Evolutionary conservation across 2,329 filamentous ascomycete genomes (phyloP).

Genomic region (Fusarium guadeloupense): DNA sequence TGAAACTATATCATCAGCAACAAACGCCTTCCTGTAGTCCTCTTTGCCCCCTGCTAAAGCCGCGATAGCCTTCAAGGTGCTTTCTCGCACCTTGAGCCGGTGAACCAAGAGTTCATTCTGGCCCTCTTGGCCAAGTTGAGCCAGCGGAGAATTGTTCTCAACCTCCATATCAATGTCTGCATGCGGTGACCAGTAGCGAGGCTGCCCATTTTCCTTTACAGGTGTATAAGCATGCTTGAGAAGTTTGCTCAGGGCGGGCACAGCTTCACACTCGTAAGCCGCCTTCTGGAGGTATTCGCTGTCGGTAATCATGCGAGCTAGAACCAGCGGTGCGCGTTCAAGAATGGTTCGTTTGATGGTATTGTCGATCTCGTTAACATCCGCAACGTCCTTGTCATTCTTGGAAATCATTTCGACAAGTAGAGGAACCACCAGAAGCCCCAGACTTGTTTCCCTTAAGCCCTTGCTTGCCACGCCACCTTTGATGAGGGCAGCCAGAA

Average conservation of each 20-base stretch:
- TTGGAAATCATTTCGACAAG: constrained; percentile 69
- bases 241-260: constrained; percentile 58
- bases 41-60: constrained; percentile 84
- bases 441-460: constrained; percentile 68
- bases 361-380: constrained; percentile 51
- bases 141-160: constrained; percentile 48
- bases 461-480: constrained; percentile 71
- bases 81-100: constrained; percentile 79
- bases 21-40: constrained; percentile 81
- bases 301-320: constrained; percentile 82
- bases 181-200: constrained; percentile 53
- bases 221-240: constrained; percentile 63
- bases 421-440: constrained; percentile 74
- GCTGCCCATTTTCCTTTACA: constrained; percentile 45
- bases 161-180: constrained; percentile 48
- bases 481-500: constrained; percentile 75
- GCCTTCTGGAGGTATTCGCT: constrained; percentile 82
- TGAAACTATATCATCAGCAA: constrained; percentile 81
- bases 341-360: constrained; percentile 56
- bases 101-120: constrained; percentile 70
- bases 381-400: constrained; percentile 56
- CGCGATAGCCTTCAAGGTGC: constrained; percentile 80
- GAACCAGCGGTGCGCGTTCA: constrained; percentile 77
- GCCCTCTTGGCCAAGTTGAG: constrained; percentile 68
- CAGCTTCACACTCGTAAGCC: constrained; percentile 72